These are phyloP conservation scores for Xylaria sp. DNA, from an alignment of 2,329 filamentous ascomycete species.

Conservation along the genomic window DNA sequence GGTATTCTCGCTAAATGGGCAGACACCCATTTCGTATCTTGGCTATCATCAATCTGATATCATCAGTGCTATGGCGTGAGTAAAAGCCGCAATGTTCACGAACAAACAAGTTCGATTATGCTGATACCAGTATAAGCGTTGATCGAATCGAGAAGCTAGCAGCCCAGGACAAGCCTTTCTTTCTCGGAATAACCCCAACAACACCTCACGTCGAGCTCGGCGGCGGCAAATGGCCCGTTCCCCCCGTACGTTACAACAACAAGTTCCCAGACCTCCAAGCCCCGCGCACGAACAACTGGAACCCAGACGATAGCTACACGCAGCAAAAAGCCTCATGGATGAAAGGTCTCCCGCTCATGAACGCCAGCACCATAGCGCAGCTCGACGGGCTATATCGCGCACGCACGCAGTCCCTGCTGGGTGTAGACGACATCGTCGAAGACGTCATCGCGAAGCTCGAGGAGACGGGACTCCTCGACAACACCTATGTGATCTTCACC, in stretches of 20 bases:
- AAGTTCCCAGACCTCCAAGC: conserved; percentile 25
- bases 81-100: not conserved
- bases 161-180: conserved; percentile 29
- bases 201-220: conserved; percentile 33
- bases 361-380: conserved; percentile 21
- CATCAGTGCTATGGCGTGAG: conserved; percentile 31
- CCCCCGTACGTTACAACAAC: conserved; percentile 31
- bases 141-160: conserved; percentile 36
- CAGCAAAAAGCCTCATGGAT: conserved; percentile 33
- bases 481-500: conserved; percentile 38
- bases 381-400: conserved; percentile 27
- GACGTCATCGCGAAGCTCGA: conserved; percentile 48
- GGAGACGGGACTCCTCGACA: conserved; percentile 37
- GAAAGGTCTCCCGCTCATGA: conserved; percentile 17
- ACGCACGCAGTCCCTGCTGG: conserved; percentile 44
- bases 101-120: not conserved
- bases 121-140: conserved; percentile 27
- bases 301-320: conserved; percentile 30
- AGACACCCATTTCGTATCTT: conserved; percentile 36
- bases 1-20: conserved; percentile 28
- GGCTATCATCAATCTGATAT: conserved; percentile 38
- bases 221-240: conserved; percentile 30
- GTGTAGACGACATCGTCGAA: conserved; percentile 51
- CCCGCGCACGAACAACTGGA: conserved; percentile 31
- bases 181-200: conserved; percentile 31